Evolutionary conservation across 2,329 filamentous ascomycete genomes (phyloP).

Genomic region (Fusarium sp.): DNA sequence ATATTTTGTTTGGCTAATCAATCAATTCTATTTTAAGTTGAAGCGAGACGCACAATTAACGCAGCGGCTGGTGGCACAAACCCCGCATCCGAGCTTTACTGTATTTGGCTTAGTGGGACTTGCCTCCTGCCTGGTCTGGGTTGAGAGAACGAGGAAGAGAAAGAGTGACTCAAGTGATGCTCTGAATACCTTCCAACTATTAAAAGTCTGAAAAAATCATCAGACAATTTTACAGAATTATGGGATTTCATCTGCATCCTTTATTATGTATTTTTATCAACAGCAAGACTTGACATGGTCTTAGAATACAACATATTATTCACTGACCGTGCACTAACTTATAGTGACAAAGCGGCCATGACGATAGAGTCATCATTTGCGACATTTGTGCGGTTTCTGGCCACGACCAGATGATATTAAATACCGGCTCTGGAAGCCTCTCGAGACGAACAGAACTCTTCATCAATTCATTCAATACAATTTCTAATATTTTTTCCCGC

Average conservation of each 20-base stretch:
- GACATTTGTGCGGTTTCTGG: constrained; percentile 55
- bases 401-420: constrained; percentile 32
- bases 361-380: constrained; percentile 41
- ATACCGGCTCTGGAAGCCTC: constrained; percentile 23
- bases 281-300: neutral
- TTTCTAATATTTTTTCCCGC: neutral
- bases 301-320: neutral
- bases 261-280: neutral
- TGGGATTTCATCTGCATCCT: neutral
- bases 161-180: neutral
- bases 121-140: neutral
- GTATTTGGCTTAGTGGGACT: neutral
- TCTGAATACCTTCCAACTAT: neutral
- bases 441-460: constrained; percentile 17
- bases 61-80: constrained; percentile 2
- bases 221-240: neutral
- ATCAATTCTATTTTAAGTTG: neutral
- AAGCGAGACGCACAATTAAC: constrained; percentile 9
- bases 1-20: neutral
- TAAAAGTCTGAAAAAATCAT: neutral
- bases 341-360: constrained; percentile 32
- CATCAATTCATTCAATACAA: neutral
- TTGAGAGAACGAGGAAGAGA: neutral
- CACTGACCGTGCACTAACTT: constrained; percentile 29
- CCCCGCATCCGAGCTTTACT: constrained; percentile 10